Evolutionary conservation across 352 stramenopile genomes (phyloP).

Genomic region (Peronospora destructor): DNA sequence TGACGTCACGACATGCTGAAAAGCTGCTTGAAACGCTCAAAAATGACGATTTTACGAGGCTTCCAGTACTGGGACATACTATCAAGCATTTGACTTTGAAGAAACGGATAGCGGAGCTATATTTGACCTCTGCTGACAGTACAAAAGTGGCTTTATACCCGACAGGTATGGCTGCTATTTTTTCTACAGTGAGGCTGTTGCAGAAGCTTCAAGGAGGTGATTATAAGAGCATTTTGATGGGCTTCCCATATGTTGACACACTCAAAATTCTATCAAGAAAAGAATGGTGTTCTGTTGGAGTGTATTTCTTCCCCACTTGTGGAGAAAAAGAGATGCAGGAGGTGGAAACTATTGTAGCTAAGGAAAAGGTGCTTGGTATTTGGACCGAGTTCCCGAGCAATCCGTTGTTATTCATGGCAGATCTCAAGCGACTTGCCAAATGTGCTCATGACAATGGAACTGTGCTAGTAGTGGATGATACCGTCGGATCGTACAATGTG

Average conservation of each 20-base stretch:
- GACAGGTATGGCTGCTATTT: conserved; percentile 87
- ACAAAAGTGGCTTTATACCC: conserved; percentile 66
- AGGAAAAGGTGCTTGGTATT: conserved; percentile 75
- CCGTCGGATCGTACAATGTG: conserved; percentile 87
- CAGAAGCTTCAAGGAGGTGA: conserved; percentile 32
- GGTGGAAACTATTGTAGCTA: conserved; percentile 60
- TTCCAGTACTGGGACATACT: conserved; percentile 7
- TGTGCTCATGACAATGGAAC: conserved; percentile 85
- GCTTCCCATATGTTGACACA: conserved; percentile 92
- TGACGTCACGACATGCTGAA: conserved; percentile 81
- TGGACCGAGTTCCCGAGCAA: conserved; percentile 93
- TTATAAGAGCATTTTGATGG: conserved; percentile 82
- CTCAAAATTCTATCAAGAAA: conserved; percentile 86
- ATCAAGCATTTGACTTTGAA: conserved; percentile 36
- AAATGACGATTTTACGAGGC: neutral
- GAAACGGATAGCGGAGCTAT: conserved; percentile 48
- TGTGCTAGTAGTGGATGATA: conserved; percentile 87
- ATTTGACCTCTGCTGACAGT: conserved; percentile 23
- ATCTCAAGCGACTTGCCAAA: conserved; percentile 73
- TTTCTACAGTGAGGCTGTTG: conserved; percentile 70
- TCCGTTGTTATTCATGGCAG: conserved; percentile 80
- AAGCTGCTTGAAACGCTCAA: conserved; percentile 48
- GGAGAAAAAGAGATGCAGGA: conserved; percentile 52
- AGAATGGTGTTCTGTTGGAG: conserved; percentile 80
- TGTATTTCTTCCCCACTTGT: conserved; percentile 87